Conservation (phyloP, 805 yeast genomes). For the Clavispora santaluciae region DNA sequence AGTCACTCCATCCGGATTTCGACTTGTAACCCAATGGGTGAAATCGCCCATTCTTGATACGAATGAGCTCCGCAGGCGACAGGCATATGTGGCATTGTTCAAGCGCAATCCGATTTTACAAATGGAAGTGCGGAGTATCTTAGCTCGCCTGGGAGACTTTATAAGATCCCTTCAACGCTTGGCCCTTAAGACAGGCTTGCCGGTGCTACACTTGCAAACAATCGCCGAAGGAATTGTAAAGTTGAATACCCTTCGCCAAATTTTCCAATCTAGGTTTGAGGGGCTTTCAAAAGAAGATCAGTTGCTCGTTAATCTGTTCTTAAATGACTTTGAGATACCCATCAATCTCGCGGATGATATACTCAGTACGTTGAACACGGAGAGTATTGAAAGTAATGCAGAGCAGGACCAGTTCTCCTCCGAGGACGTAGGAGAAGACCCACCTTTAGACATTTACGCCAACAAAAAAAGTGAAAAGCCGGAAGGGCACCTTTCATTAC, state of each 20-base stretch:
- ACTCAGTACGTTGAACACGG: conserved; percentile 24
- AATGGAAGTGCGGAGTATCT: conserved; percentile 23
- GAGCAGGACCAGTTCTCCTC: too few relatives aligned
- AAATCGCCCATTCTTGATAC: conserved; percentile 69
- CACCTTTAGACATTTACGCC: background rate
- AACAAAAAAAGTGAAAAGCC: background rate
- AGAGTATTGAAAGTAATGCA: conserved; percentile 17
- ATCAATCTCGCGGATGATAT: conserved; percentile 39
- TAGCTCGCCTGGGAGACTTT: conserved; percentile 52
- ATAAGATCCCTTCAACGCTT: conserved; percentile 54
- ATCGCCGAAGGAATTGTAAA: conserved; percentile 29
- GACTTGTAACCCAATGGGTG: conserved; percentile 78
- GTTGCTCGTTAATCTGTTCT: conserved; percentile 17
- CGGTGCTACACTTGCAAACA: conserved; percentile 24
- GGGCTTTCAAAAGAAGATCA: conserved; percentile 18
- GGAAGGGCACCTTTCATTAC: background rate
- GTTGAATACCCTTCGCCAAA: conserved; percentile 10
- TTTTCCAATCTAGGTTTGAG: conserved; percentile 14
- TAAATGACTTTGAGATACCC: conserved; percentile 34
- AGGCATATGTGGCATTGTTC: conserved; percentile 31
- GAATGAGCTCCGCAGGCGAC: conserved; percentile 50
- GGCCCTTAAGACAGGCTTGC: conserved; percentile 31
- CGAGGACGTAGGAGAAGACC: too few relatives aligned
- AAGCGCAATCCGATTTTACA: conserved; percentile 18
- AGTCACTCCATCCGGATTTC: conserved; percentile 73